Evolutionary conservation across 148 eudicot species (phyloP).

Genomic region (Rhododendron simsii): DNA sequence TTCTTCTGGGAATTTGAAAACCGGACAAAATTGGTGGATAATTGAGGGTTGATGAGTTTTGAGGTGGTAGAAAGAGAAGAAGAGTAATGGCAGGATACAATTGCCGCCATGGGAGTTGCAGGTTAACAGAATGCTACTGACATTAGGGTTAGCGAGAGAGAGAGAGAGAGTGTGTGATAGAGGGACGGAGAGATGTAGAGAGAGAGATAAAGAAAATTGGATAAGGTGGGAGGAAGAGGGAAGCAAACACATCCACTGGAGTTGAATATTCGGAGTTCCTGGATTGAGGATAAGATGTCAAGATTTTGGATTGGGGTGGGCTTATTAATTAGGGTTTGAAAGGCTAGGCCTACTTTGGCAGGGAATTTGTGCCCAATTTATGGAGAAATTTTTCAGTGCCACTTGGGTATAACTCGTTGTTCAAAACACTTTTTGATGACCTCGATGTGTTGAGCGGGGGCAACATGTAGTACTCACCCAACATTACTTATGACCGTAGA

Average conservation of each 20-base stretch:
- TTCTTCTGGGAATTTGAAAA: constrained; percentile 11
- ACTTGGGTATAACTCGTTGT: too few species aligned
- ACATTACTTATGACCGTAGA: too few species aligned
- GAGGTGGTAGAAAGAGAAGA: constrained; percentile 29
- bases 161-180: background rate
- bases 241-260: constrained; percentile 22
- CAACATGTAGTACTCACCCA: too few species aligned
- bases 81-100: constrained; percentile 36
- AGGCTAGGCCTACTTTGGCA: too few species aligned
- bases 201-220: background rate
- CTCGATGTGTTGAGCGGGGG: too few species aligned
- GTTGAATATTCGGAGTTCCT: background rate
- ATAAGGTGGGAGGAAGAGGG: constrained; percentile 2
- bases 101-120: constrained; percentile 49
- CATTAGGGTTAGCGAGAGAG: constrained; percentile 13
- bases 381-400: too few species aligned
- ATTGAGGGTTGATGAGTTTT: constrained; percentile 21
- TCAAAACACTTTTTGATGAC: too few species aligned
- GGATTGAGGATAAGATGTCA: constrained; percentile 4
- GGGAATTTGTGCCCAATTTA: too few species aligned
- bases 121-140: background rate
- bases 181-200: constrained; percentile 1
- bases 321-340: too few species aligned
- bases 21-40: constrained; percentile 11
- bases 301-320: background rate